A percentile compares a stretch with the other conserved stretches of the same genome.
Evolutionary conservation across 2,329 filamentous ascomycete genomes (phyloP).

Genomic region (Teratosphaeria destructans): DNA sequence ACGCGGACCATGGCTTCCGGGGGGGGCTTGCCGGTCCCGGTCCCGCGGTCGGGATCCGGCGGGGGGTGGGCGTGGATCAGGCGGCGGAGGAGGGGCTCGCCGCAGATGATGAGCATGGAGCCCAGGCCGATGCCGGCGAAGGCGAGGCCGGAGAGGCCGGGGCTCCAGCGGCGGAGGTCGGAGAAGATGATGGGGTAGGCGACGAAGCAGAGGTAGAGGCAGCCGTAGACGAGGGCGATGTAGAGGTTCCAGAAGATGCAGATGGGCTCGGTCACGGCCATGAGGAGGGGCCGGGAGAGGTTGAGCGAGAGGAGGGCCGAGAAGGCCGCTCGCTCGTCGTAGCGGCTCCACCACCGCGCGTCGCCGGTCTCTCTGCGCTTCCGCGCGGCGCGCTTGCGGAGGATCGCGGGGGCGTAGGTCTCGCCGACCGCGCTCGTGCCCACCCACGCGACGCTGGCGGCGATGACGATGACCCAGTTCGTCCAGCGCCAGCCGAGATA

Average conservation of each 20-base stretch:
- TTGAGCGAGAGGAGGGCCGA: conserved; percentile 60
- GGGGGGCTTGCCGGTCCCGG: conserved; percentile 61
- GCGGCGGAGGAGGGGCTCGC: conserved; percentile 59
- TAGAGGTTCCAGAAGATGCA: conserved; percentile 67
- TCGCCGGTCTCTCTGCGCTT: conserved; percentile 60
- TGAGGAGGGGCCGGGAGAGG: conserved; percentile 64
- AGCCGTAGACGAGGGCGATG: conserved; percentile 69
- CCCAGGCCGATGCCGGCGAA: conserved; percentile 64
- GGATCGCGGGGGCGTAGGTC: conserved; percentile 63
- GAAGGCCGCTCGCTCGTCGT: conserved; percentile 62
- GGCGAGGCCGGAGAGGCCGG: conserved; percentile 62
- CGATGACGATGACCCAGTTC: conserved; percentile 69
- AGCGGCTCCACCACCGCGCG: conserved; percentile 65
- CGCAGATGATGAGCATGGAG: conserved; percentile 39
- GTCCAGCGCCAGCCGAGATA: conserved; percentile 63
- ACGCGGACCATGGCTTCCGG: conserved; percentile 76
- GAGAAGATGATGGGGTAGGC: conserved; percentile 80
- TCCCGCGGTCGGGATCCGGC: conserved; percentile 53
- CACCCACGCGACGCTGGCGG: conserved; percentile 51
- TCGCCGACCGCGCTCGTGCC: conserved; percentile 56
- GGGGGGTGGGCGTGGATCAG: conserved; percentile 68
- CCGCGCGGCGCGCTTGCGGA: conserved; percentile 55
- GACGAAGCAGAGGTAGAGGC: conserved; percentile 79
- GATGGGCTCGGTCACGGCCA: conserved; percentile 75
- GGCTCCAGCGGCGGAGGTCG: conserved; percentile 63